Evolutionary conservation across 2,329 filamentous ascomycete genomes (phyloP), one percentile per base, ranked within the genome.

Genomic region (Aspergillus luchuensis): DNA sequence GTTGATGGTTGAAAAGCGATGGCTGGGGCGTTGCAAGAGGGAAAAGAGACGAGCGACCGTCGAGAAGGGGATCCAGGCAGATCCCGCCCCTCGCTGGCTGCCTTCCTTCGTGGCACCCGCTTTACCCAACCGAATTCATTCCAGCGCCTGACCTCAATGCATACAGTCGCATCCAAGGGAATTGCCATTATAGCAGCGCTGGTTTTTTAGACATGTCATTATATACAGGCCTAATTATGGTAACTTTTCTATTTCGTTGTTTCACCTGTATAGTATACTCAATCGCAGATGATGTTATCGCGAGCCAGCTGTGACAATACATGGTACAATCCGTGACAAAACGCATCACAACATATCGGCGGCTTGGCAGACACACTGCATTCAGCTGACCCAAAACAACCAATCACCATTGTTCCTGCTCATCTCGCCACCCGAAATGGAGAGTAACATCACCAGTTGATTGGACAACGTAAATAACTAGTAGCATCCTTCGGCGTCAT

Each of bases 401-500:
- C 66, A 64, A 67, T 63, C 66, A 25, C 19, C 33, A 1, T 6
- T 23, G 4, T 6, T 41, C 3, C n/a, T 23, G 19, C n/a, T 36
- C 38, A 39, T 25, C 50, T 39, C 50, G 50, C 50, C 19, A 39
- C 33, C 50, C 19, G 41, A 21, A 21, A 25, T 41, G 50, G 50
- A 53, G 33, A 39, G 50, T 17, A 7, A 2, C 11, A 11, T 17
- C 5, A 10, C 5, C 10, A 2, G 5, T 13, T 53, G 23, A 67
- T 64, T 67, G 62, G 65, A 15, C 3, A n/a, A 45, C 57, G 53
- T 25, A 57, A 60, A 64, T 66, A 64, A 47, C 49, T 41, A 30
- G 8, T 5, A 8, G 28, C 19, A 36, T 33, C 23, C 33, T 21
- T 21, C 11, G 13, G 41, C 41, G 41, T 45, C 41, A 45, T 45